Base-by-base conservation (phyloP, 2,329 filamentous ascomycete species). In the Fusarium albosuccineum region DNA sequence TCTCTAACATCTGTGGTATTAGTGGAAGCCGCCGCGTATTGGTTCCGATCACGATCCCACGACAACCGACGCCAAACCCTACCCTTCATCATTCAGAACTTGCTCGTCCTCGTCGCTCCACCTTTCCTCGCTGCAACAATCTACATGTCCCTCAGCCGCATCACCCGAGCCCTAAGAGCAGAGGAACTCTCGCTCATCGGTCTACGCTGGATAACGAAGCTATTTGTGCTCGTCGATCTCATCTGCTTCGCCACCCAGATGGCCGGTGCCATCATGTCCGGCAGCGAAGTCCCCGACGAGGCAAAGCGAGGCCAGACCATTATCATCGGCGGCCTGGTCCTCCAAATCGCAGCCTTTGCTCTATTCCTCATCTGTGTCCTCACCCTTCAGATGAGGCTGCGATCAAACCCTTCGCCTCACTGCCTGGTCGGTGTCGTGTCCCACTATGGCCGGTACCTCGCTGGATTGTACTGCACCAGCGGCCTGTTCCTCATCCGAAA, bases 401-500 rank as follows among this genome's bases (percentile, higher is more conserved):
- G 13, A 36, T 59, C 63, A n/a, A 57, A 41, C 26, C 40, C 60
- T 13, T 40, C 53, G 22, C 6, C 36, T 2, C 41, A 51, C 16
- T 41, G 29, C 3, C 37, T 61, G 8, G 33, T 22, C 14, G 46
- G 46, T 10, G 46, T 27, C 11, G 34, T 49, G 33, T 6, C 46
- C 9, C 30, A 33, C 33, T 49, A 49, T 33, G 30, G 33, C 2
- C 46, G 46, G 6, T 49, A 49, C 36, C 46, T 49, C 30, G 46
- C 34, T 37, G 46, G 76, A 0, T 76, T 87, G 10, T 86, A 86
- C 68, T 64, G 67, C 4, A 75, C 78, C 30, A 82, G 78, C 59
- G 62, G 72, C 0, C 73, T 86, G 5, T 85, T 87, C 67, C 70
- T 86, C 45, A 60, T 86, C 5, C 79, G 85, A 10, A 82, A 76